Conservation (phyloP, 371 early-diverging fungal species). For the Mortierella sp. region DNA sequence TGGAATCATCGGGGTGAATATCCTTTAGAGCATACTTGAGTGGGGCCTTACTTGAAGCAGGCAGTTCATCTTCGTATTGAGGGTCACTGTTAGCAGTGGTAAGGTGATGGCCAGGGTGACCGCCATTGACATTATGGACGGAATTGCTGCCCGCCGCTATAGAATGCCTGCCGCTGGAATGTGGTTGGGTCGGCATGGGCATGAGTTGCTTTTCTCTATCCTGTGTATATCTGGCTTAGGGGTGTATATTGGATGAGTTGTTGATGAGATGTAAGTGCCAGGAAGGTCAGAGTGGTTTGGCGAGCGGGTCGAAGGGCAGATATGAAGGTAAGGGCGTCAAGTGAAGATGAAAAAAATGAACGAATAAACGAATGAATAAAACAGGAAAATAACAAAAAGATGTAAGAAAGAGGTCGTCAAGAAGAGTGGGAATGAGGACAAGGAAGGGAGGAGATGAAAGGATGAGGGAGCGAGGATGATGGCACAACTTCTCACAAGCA, state of each 20-base stretch:
- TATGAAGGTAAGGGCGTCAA: neutral
- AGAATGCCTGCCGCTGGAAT: conserved; percentile 38
- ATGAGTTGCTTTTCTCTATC: conserved; percentile 7
- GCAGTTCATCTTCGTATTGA: conserved; percentile 46
- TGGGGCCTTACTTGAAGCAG: conserved; percentile 35
- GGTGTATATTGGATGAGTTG: neutral
- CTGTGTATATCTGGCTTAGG: neutral
- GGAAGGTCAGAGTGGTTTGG: neutral
- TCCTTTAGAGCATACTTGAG: conserved; percentile 56
- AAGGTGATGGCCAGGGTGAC: conserved; percentile 11
- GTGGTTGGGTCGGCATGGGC: conserved; percentile 53
- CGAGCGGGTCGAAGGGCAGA: neutral
- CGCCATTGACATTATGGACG: conserved; percentile 20
- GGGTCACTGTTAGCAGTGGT: conserved; percentile 11
- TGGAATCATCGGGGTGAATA: conserved; percentile 79
- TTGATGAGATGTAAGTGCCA: neutral
- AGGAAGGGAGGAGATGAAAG: neutral
- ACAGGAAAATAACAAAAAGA: neutral
- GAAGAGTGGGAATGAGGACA: neutral
- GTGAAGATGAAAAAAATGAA: neutral
- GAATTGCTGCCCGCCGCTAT: conserved; percentile 10
- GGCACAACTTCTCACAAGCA: too few species aligned
- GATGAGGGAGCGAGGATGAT: neutral
- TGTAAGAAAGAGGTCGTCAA: neutral
- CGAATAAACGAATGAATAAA: neutral